These are phyloP conservation scores for Flaveria sonorensis DNA, from an alignment of 129 eudicot species.

Conservation along the genomic window DNA sequence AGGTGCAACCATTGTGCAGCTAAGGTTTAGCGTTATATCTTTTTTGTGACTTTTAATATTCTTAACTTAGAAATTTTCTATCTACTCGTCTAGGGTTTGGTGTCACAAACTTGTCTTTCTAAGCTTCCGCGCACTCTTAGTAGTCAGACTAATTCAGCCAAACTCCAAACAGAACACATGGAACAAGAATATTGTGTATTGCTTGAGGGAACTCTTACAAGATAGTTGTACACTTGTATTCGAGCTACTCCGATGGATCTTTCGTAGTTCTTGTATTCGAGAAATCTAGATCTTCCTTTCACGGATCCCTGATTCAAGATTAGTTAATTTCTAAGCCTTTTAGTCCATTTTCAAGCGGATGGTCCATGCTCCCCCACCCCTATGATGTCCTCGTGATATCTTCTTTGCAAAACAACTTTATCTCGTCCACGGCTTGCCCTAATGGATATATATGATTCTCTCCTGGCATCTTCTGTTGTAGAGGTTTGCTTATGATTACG, in stretches of 20 bases:
- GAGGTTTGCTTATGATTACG: too few relatives aligned
- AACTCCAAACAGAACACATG: not conserved
- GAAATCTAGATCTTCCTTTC: too few relatives aligned
- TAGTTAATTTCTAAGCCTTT: too few relatives aligned
- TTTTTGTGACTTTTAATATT: not conserved
- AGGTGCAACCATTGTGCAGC: constrained; percentile 87
- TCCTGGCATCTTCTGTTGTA: too few relatives aligned
- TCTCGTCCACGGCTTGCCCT: not conserved
- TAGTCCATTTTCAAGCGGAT: too few relatives aligned
- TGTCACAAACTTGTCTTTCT: not conserved
- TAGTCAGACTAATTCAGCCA: not conserved
- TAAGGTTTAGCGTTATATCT: constrained; percentile 50
- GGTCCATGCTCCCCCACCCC: not conserved
- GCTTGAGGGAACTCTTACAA: not conserved
- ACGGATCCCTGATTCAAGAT: too few relatives aligned
- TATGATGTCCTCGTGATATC: not conserved
- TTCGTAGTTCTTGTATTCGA: too few relatives aligned
- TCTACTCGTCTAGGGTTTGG: not conserved
- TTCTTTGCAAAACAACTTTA: not conserved
- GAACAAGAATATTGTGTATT: not conserved
- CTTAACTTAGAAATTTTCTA: not conserved
- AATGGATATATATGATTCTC: too few relatives aligned
- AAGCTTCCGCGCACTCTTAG: not conserved
- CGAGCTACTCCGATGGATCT: not conserved
- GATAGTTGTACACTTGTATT: not conserved